Percentiles rank a stretch among this genome's conserved stretches.
phyloP scores from a whole-genome alignment of 441 rosid genomes.

The Brassica hybrid region DNA sequence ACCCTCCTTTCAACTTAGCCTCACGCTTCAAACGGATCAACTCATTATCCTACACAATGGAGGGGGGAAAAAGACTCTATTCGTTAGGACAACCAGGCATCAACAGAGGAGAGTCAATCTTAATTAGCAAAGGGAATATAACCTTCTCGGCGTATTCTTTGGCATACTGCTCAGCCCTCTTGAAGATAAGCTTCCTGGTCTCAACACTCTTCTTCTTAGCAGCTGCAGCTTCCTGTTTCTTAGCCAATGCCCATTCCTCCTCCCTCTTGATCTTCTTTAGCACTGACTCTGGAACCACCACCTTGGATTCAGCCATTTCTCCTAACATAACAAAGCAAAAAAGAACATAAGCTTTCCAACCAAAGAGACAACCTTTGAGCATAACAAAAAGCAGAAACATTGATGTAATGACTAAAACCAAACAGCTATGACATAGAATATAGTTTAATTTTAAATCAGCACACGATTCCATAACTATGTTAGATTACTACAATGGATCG shows the following conservation, averaged over 20 bases:
- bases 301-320: constrained; percentile 54
- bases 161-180: constrained; percentile 42
- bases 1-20: constrained; percentile 76
- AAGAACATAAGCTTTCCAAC: background rate
- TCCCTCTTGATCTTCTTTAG: constrained; percentile 75
- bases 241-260: constrained; percentile 43
- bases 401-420: background rate
- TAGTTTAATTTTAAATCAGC: background rate
- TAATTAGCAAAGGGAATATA: background rate
- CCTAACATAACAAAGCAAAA: constrained; percentile 18
- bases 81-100: background rate
- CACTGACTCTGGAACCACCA: constrained; percentile 70
- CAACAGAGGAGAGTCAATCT: background rate
- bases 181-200: constrained; percentile 41
- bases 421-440: constrained; percentile 20
- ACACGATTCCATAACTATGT: background rate
- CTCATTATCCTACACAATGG: constrained; percentile 28
- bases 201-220: constrained; percentile 40
- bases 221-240: constrained; percentile 37
- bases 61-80: background rate
- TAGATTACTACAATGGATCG: background rate
- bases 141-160: constrained; percentile 43
- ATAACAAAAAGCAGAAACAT: background rate
- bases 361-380: background rate
- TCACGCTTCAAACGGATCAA: constrained; percentile 62